Evolutionary conservation across 371 early-diverging fungal genomes (phyloP).

Genomic region (Synchytrium microbalum): DNA sequence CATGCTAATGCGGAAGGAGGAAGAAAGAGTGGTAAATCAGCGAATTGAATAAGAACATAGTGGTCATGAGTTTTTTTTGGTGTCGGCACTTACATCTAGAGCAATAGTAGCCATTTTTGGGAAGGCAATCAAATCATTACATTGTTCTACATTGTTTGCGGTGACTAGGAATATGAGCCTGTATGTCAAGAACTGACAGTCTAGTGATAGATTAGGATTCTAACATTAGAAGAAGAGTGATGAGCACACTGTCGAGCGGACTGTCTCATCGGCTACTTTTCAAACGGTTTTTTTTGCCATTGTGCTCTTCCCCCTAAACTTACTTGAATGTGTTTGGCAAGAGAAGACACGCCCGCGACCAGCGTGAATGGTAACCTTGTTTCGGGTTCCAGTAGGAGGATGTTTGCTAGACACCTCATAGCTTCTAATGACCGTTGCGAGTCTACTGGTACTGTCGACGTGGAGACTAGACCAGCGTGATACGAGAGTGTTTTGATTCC

Average conservation of each 20-base stretch:
- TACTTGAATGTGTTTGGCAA: neutral
- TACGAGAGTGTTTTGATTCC: neutral
- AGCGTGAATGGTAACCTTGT: neutral
- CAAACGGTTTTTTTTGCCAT: neutral
- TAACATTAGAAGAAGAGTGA: neutral
- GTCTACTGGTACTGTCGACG: neutral
- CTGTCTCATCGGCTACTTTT: neutral
- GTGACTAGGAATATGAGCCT: slow-evolving; percentile 3
- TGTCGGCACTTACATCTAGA: neutral
- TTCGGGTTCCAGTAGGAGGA: neutral
- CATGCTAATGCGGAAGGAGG: too few relatives aligned
- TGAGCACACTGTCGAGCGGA: neutral
- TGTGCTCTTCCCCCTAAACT: too few relatives aligned
- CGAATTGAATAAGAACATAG: too few relatives aligned
- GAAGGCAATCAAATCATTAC: neutral
- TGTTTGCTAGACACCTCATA: slow-evolving; percentile 2
- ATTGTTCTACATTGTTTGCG: neutral
- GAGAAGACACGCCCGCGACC: neutral
- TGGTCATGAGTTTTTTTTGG: too few relatives aligned
- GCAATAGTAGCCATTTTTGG: neutral
- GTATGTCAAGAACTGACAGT: neutral
- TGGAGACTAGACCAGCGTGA: neutral
- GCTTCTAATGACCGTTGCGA: neutral
- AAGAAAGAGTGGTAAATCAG: too few relatives aligned
- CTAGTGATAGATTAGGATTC: slow-evolving; percentile 1